Evolutionary conservation across 2,329 filamentous ascomycete genomes (phyloP).

Genomic region (Cytospora leucostoma): DNA sequence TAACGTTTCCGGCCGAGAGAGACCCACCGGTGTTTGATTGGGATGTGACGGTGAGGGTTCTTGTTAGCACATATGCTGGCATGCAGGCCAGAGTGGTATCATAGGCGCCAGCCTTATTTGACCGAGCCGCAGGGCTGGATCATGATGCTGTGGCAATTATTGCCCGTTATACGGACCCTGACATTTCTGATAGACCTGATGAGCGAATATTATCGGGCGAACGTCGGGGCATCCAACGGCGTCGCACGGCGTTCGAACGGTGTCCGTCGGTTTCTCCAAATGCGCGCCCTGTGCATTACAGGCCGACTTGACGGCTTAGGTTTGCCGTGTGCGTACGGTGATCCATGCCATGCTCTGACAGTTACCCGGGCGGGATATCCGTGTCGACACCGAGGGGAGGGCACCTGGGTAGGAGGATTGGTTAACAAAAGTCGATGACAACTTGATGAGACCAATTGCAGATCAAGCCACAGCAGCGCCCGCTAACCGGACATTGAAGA

Average conservation of each 20-base stretch:
- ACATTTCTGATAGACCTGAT: neutral
- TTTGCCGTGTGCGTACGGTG: neutral
- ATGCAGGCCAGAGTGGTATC: neutral
- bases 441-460: neutral
- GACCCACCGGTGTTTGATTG: too few relatives aligned
- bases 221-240: constrained; percentile 9
- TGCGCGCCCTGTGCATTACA: constrained; percentile 7
- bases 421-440: neutral
- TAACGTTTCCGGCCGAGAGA: constrained; percentile 1
- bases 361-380: constrained; percentile 1
- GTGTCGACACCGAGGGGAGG: too few relatives aligned
- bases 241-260: constrained; percentile 7
- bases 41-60: neutral
- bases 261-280: neutral
- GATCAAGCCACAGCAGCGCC: constrained; percentile 4
- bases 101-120: neutral
- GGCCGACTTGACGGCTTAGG: neutral
- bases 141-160: neutral
- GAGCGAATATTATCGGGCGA: constrained; percentile 20
- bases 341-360: constrained; percentile 7
- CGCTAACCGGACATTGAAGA: neutral
- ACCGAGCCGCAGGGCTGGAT: constrained; percentile 1
- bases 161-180: neutral
- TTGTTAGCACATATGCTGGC: neutral
- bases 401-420: too few relatives aligned